These are phyloP conservation scores for Orbilia blumenaviensis DNA, from an alignment of 2,329 filamentous ascomycete species.

Conservation along the genomic window DNA sequence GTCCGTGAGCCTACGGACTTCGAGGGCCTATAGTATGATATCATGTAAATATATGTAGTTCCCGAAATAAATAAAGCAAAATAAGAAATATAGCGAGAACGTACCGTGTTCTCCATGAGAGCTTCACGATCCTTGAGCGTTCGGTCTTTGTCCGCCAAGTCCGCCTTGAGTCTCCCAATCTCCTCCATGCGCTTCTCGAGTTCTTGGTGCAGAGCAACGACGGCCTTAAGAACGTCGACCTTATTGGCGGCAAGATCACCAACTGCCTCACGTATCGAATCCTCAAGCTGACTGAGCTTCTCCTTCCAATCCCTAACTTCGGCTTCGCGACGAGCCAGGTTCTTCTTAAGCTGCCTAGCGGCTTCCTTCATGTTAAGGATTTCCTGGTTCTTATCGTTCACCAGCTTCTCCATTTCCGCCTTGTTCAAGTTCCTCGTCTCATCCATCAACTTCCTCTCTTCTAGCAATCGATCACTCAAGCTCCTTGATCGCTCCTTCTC, in stretches of 20 bases:
- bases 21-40: slow-evolving; percentile 75
- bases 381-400: slow-evolving; percentile 91
- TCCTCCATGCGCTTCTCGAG: slow-evolving; percentile 84
- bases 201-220: slow-evolving; percentile 86
- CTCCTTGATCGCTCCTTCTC: slow-evolving; percentile 75
- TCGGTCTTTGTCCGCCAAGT: slow-evolving; percentile 87
- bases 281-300: slow-evolving; percentile 86
- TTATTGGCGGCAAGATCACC: slow-evolving; percentile 87
- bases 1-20: slow-evolving; percentile 83
- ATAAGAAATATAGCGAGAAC: neutral
- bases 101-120: slow-evolving; percentile 72
- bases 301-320: slow-evolving; percentile 93
- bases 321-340: slow-evolving; percentile 80
- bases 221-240: slow-evolving; percentile 83
- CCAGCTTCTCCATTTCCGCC: slow-evolving; percentile 90
- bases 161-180: slow-evolving; percentile 78
- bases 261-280: slow-evolving; percentile 83
- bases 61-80: neutral
- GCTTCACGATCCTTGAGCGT: slow-evolving; percentile 88
- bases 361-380: slow-evolving; percentile 85
- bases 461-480: slow-evolving; percentile 55
- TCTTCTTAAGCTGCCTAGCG: slow-evolving; percentile 81
- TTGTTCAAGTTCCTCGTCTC: slow-evolving; percentile 75
- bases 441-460: slow-evolving; percentile 84
- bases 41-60: slow-evolving; percentile 8